A percentile compares a stretch with the other conserved stretches of the same genome.
These are phyloP conservation scores for Fomitopsis serialis DNA, from an alignment of 768 basidiomycete genomes.

Conservation along the genomic window DNA sequence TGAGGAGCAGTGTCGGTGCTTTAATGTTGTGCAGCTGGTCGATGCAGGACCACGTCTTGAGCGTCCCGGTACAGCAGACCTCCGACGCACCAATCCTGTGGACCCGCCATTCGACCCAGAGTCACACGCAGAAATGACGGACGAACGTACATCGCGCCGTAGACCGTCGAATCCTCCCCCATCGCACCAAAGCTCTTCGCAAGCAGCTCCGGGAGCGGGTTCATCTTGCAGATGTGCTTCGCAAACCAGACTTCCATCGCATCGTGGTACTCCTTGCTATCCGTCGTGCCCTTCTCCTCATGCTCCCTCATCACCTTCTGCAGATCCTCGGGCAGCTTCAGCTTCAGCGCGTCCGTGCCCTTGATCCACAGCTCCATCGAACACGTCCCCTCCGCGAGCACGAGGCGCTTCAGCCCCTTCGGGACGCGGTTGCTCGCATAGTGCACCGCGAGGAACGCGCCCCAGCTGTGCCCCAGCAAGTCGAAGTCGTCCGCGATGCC, in stretches of 20 bases:
- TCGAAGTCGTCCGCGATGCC: conserved; percentile 34
- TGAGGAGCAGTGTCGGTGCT: conserved; percentile 23
- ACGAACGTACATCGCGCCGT: too few species aligned
- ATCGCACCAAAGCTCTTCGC: too few species aligned
- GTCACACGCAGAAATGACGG: neutral
- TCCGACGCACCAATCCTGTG: too few species aligned
- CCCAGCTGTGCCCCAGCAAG: conserved; percentile 52
- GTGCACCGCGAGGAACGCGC: conserved; percentile 20
- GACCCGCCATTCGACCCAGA: neutral
- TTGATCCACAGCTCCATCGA: too few species aligned
- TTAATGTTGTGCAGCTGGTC: conserved; percentile 19
- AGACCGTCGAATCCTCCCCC: too few species aligned
- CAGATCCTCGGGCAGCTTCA: too few species aligned
- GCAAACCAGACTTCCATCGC: neutral
- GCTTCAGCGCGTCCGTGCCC: too few species aligned
- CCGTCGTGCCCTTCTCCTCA: too few species aligned
- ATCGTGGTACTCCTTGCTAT: too few species aligned
- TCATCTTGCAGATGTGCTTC: neutral
- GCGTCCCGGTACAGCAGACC: conserved; percentile 7
- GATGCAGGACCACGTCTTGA: conserved; percentile 22
- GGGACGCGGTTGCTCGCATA: neutral
- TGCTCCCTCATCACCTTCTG: too few species aligned
- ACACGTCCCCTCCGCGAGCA: too few species aligned
- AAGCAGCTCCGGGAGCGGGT: too few species aligned
- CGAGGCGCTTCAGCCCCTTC: neutral